Base-by-base conservation (phyloP, 768 basidiomycete genomes). In the Podaxis rugospora region DNA sequence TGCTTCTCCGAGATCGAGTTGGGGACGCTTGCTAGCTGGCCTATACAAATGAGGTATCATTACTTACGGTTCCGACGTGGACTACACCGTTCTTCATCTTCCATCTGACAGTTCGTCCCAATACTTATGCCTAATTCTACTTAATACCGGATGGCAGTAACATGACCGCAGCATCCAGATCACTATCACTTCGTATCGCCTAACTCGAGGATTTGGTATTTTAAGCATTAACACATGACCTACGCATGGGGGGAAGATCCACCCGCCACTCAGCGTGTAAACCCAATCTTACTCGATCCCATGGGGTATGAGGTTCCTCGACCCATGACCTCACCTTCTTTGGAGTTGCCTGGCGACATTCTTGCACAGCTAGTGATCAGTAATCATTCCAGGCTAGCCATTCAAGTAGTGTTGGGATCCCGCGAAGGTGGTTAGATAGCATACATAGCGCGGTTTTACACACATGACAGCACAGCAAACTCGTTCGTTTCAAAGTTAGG, bases 401-500 rank as follows among this genome's bases (percentile, higher is more conserved):
- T 6, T 25, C 11, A 42, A 23, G 40, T 42, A 39, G 39, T n/a
- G 28, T 35, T 23, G 27, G 36, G 28, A 16, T 51, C 57, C 57
- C 57, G 57, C 49, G 57, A 58, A 50, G 57, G 14, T 50, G 16
- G 14, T 13, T 32, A 5, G 35, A 27, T 11, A 50, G 37, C 13
- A 47, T 36, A 49, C 21, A 40, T 50, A 58, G 37, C 36, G 39
- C 53, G 21, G n/a, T 7, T 9, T 27, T 23, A 13, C 13, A 37
- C 21, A 58, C 35, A 25, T 27, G 35, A 23, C 25, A 44, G 11
- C 23, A 18, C 14, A 40, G 13, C 6, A n/a, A 42, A 11, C 35
- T 54, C 37, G 13, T 6, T 37, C 21, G 16, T 9, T 44, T 50
- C 39, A 18, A 66, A 23, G 21, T 67, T 62, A 70, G 52, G 71